Percentiles rank a stretch among this genome's conserved stretches.
Conservation (phyloP, 2,329 filamentous ascomycete genomes). For the Trichoderma sp. region DNA sequence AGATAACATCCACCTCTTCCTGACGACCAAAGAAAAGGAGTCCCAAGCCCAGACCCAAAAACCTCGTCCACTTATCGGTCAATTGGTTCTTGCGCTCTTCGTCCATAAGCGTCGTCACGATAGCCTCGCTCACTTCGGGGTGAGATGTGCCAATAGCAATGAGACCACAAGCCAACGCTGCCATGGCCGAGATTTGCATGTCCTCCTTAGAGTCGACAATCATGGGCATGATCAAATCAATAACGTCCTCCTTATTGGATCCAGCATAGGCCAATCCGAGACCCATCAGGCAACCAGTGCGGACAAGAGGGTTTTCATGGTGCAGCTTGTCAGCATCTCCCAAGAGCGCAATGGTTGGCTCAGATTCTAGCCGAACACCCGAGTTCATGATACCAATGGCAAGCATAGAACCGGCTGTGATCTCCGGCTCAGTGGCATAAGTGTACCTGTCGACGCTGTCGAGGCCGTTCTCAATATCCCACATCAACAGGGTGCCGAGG, state of each 20-base stretch:
- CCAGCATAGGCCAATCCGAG: constrained; percentile 92
- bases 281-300: constrained; percentile 90
- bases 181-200: constrained; percentile 97
- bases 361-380: constrained; percentile 83
- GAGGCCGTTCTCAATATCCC: constrained; percentile 89
- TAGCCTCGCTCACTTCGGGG: constrained; percentile 85
- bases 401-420: constrained; percentile 87
- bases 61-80: constrained; percentile 97
- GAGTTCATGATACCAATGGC: constrained; percentile 96
- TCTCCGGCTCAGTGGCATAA: constrained; percentile 73
- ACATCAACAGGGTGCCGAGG: constrained; percentile 83
- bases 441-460: constrained; percentile 96
- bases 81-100: constrained; percentile 87
- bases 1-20: constrained; percentile 96
- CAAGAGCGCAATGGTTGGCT: constrained; percentile 84
- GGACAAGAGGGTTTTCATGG: constrained; percentile 72
- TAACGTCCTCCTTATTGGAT: constrained; percentile 85
- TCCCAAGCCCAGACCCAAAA: constrained; percentile 90
- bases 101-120: constrained; percentile 89
- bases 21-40: constrained; percentile 94
- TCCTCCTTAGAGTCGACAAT: constrained; percentile 79
- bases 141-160: constrained; percentile 92
- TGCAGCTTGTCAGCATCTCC: constrained; percentile 77
- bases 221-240: constrained; percentile 81
- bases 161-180: constrained; percentile 83